phyloP scores from a whole-genome alignment of 768 basidiomycete genomes.

The Ramaria sp. region DNA sequence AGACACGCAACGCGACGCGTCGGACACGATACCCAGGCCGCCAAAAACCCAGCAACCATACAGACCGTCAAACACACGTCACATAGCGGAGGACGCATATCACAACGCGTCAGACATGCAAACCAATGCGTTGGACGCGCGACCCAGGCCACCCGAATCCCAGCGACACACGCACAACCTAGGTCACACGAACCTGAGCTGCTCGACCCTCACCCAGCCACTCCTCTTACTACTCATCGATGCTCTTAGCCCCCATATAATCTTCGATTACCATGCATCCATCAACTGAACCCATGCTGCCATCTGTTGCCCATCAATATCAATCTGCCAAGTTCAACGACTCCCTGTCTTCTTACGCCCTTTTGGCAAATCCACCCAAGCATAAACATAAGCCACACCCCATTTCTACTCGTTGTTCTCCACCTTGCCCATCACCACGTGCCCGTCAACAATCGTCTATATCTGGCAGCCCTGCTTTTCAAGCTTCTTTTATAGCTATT shows the following conservation, averaged over 20 bases:
- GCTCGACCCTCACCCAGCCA: no score
- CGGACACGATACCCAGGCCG: no score
- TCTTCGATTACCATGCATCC: neutral
- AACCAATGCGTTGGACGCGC: no score
- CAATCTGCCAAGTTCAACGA: neutral
- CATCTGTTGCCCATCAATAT: neutral
- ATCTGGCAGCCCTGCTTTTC: neutral
- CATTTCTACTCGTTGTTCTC: neutral
- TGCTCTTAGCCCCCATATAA: neutral
- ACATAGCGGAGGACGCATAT: no score
- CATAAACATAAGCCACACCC: constrained; percentile 3
- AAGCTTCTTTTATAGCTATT: neutral
- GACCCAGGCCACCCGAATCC: no score
- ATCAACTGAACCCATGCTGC: neutral
- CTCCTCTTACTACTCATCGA: no score
- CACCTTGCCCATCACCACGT: neutral
- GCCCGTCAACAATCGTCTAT: neutral
- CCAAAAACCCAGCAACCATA: no score
- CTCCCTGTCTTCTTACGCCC: neutral
- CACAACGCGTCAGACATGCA: no score
- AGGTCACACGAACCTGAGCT: no score
- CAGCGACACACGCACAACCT: no score
- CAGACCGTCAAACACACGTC: no score
- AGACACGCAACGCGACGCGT: no score
- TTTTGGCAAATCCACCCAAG: neutral